phyloP scores from a whole-genome alignment of 2,329 filamentous ascomycete genomes.

The Diaporthe vaccinii region DNA sequence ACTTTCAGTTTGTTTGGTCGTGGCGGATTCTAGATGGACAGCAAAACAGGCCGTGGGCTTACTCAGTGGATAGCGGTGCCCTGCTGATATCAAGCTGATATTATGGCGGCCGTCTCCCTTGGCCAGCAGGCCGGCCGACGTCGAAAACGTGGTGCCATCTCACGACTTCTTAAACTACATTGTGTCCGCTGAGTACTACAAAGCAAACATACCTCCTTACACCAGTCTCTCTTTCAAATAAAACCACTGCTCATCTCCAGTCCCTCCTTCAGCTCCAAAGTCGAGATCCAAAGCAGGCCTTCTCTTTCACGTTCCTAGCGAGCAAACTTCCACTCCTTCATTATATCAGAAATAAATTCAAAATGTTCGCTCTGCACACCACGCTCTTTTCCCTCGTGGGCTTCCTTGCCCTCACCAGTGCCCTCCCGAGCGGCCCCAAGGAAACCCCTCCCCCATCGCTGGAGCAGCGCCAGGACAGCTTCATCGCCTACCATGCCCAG shows the following conservation, averaged over 20 bases:
- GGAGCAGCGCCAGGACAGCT: constrained; percentile 7
- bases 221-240: constrained; percentile 20
- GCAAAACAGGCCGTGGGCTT: background rate
- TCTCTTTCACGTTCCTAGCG: constrained; percentile 19
- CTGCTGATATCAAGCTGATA: background rate
- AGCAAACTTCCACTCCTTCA: constrained; percentile 23
- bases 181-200: background rate
- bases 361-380: background rate
- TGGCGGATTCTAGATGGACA: background rate
- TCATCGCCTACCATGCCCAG: constrained; percentile 8
- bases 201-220: background rate
- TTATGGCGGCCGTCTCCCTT: constrained; percentile 1
- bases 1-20: background rate
- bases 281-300: constrained; percentile 7
- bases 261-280: background rate
- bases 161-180: background rate
- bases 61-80: background rate
- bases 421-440: constrained; percentile 31
- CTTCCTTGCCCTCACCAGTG: constrained; percentile 30
- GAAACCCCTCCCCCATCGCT: constrained; percentile 28
- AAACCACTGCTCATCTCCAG: constrained; percentile 7
- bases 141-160: background rate
- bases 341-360: background rate
- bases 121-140: background rate
- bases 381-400: constrained; percentile 29